Evolutionary conservation across 345 rosid species (phyloP).

Genomic region (Gossypium australe): DNA sequence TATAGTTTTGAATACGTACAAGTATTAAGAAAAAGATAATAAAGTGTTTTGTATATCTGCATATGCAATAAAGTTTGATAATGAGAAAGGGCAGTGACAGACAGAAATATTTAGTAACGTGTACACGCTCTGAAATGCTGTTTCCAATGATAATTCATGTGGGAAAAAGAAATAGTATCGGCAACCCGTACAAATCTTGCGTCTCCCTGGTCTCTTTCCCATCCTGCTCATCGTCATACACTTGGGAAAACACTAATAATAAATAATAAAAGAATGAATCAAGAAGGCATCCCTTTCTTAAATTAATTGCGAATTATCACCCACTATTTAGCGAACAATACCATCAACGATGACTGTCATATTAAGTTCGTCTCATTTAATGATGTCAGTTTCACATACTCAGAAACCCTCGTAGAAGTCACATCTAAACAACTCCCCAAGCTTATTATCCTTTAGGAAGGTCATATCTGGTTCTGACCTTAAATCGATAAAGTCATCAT

Average conservation of each 20-base stretch:
- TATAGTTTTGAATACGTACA: neutral
- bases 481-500: too few relatives aligned
- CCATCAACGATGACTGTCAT: too few relatives aligned
- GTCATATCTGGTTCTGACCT: too few relatives aligned
- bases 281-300: neutral
- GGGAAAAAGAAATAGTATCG: conserved; percentile 34
- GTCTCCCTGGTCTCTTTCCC: neutral
- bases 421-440: too few relatives aligned
- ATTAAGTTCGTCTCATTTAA: too few relatives aligned
- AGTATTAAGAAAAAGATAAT: too few relatives aligned
- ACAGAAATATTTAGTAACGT: neutral
- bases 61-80: neutral
- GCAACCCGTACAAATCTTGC: conserved; percentile 32
- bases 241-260: neutral
- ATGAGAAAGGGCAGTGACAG: neutral
- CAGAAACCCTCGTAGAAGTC: too few relatives aligned
- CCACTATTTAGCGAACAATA: too few relatives aligned
- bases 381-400: too few relatives aligned
- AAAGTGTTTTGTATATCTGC: neutral
- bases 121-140: neutral
- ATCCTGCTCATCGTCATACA: neutral
- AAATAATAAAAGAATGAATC: neutral
- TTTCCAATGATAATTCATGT: conserved; percentile 23
- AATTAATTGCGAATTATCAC: neutral
- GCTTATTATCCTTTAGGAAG: too few relatives aligned